These are phyloP conservation scores for Epichloe sp. DNA, from an alignment of 2,329 filamentous ascomycete species.

Conservation along the genomic window DNA sequence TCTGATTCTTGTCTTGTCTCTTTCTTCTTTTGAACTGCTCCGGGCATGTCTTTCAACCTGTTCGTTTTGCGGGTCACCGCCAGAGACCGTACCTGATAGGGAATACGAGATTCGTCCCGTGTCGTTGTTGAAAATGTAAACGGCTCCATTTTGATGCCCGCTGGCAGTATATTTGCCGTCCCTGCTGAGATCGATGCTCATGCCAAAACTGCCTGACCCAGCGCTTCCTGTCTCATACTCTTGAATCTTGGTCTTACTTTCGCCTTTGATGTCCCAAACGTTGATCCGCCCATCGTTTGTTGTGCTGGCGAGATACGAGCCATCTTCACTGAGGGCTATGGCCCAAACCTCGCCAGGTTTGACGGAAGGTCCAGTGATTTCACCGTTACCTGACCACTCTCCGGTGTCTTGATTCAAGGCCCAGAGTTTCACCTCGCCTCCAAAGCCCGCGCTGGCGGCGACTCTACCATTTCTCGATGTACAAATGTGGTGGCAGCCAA, in stretches of 20 bases:
- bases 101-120: slow-evolving; percentile 76
- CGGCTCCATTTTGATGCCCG: slow-evolving; percentile 80
- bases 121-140: slow-evolving; percentile 93
- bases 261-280: slow-evolving; percentile 61
- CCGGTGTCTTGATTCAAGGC: slow-evolving; percentile 40
- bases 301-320: slow-evolving; percentile 72
- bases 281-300: slow-evolving; percentile 81
- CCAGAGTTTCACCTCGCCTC: slow-evolving; percentile 82
- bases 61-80: background rate
- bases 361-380: slow-evolving; percentile 30
- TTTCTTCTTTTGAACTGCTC: background rate
- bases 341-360: slow-evolving; percentile 74
- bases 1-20: background rate
- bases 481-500: slow-evolving; percentile 84
- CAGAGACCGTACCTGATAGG: slow-evolving; percentile 47
- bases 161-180: slow-evolving; percentile 82
- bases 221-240: slow-evolving; percentile 66
- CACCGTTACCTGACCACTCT: slow-evolving; percentile 33
- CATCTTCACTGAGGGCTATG: slow-evolving; percentile 70
- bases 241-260: slow-evolving; percentile 50
- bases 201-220: slow-evolving; percentile 76
- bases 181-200: slow-evolving; percentile 66
- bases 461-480: slow-evolving; percentile 54
- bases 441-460: slow-evolving; percentile 78
- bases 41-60: background rate